Base-by-base conservation (phyloP, 2,329 filamentous ascomycete species). In the Coniochaeta prunicola region DNA sequence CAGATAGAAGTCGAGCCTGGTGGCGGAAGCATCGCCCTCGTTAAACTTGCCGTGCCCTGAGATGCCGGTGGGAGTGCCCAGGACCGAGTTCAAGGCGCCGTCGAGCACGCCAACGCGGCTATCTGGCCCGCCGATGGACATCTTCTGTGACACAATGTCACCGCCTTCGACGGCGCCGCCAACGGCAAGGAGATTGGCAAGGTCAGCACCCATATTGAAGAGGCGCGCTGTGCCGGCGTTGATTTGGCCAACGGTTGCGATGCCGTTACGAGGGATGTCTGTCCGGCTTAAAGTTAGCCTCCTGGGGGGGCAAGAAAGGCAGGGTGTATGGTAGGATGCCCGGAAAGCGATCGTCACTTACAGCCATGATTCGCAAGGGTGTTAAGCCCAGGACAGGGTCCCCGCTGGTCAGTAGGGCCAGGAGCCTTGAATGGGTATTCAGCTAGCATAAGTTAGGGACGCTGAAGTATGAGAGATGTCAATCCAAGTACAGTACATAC, bases 1-100 rank as follows among this genome's bases (percentile, higher is more conserved):
- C 58, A 64, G 45, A 21, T 50, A 50, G 45, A 50, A 50, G 45
- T 50, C 45, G 7, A 50, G 55, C 34, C 61, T 59, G 3, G 61
- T 62, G 13, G 61, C 57, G 15, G 61, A 62, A 15, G 61, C 59
- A 13, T 62, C 61, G n/a, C 61, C 61, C 19, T 62, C 61, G 60
- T 60, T 60, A 57, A 62, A 62, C 58, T 58, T 57, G 54, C 61
- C 61, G 31, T 62, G 61, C 3, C 61, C 61, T 13, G 59, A 13
- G 31, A 62, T 62, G 3, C 61, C 61, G 1, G 61, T 61, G 1
- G 61, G 61, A 8, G 61, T 62, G 33, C 61, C 61, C 30, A 62
- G 61, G 3, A 62, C 57, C 17, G 15, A 26, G 50, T 62, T 62
- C 19, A 61, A 36, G 8, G 57, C 59, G n/a, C 61, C 61, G 19